A percentile compares a stretch with the other conserved stretches of the same genome.
These are phyloP conservation scores for Phytopythium oedochilum DNA, from an alignment of 352 stramenopile species.

Conservation along the genomic window DNA sequence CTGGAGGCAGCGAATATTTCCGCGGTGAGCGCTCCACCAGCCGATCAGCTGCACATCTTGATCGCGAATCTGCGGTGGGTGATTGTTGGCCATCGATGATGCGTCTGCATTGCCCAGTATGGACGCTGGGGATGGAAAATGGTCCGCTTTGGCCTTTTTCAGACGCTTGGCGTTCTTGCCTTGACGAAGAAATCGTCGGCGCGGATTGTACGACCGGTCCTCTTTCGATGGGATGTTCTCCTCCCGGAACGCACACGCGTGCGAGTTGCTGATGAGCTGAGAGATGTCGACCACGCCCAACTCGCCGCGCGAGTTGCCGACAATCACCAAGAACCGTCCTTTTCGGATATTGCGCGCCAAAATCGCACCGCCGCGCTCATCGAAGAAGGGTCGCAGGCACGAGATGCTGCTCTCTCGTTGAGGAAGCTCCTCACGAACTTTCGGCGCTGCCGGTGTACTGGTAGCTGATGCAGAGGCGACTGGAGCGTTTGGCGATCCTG, in stretches of 20 bases:
- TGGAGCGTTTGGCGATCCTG: too few species aligned
- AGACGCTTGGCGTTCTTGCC: slow-evolving; percentile 58
- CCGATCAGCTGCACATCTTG: slow-evolving; percentile 33
- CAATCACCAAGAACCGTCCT: slow-evolving; percentile 40
- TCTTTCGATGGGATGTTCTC: slow-evolving; percentile 54
- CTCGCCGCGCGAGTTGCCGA: slow-evolving; percentile 34
- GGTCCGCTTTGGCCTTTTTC: slow-evolving; percentile 23
- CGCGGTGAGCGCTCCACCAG: slow-evolving; percentile 50
- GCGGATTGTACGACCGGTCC: slow-evolving; percentile 63
- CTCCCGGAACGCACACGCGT: slow-evolving; percentile 45
- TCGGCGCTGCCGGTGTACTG: background rate
- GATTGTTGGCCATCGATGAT: background rate
- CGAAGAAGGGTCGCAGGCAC: slow-evolving; percentile 53
- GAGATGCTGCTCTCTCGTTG: slow-evolving; percentile 17
- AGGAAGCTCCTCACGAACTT: background rate
- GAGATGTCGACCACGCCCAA: slow-evolving; percentile 52
- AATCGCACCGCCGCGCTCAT: slow-evolving; percentile 52
- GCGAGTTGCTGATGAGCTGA: slow-evolving; percentile 28
- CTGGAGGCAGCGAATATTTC: slow-evolving; percentile 41
- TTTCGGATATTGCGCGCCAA: slow-evolving; percentile 40
- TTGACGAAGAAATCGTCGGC: slow-evolving; percentile 58
- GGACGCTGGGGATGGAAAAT: too few species aligned
- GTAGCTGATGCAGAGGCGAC: background rate
- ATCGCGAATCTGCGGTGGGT: slow-evolving; percentile 14
- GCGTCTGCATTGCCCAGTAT: background rate